A percentile compares a stretch with the other conserved stretches of the same genome.
Evolutionary conservation across 2,329 filamentous ascomycete species (phyloP).

Genomic region (Cercospora zeae-maydis): DNA sequence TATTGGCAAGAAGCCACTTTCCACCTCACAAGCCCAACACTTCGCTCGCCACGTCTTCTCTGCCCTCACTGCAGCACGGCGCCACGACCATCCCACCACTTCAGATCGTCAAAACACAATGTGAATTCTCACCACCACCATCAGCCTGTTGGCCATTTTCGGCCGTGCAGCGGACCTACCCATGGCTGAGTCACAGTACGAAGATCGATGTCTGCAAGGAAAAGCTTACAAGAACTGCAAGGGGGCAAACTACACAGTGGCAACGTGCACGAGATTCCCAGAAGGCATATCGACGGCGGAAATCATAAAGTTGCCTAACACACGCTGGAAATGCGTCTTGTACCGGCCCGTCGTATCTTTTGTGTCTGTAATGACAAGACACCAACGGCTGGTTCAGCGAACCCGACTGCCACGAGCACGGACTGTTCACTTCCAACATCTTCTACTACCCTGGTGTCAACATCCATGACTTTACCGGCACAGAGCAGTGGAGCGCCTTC

Average conservation of each 20-base stretch:
- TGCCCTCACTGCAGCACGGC: background rate
- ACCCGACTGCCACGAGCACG: background rate
- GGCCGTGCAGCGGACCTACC: background rate
- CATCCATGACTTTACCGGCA: background rate
- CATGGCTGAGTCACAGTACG: background rate
- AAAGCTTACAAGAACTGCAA: background rate
- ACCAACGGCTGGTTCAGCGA: background rate
- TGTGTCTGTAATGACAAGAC: background rate
- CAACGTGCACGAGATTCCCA: background rate
- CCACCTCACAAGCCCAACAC: no score
- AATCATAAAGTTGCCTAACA: background rate
- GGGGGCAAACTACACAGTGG: background rate
- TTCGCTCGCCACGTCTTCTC: no score
- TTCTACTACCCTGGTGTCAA: background rate
- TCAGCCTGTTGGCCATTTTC: background rate
- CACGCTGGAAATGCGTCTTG: background rate
- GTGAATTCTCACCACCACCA: background rate
- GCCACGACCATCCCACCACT: background rate
- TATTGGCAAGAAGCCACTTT: no score
- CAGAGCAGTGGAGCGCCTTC: background rate
- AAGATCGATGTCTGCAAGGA: background rate
- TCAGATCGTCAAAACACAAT: background rate
- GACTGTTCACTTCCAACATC: background rate
- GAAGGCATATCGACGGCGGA: background rate
- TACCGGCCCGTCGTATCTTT: background rate